Conservation (phyloP, 768 basidiomycete genomes). For the Pleurotus giganteus region DNA sequence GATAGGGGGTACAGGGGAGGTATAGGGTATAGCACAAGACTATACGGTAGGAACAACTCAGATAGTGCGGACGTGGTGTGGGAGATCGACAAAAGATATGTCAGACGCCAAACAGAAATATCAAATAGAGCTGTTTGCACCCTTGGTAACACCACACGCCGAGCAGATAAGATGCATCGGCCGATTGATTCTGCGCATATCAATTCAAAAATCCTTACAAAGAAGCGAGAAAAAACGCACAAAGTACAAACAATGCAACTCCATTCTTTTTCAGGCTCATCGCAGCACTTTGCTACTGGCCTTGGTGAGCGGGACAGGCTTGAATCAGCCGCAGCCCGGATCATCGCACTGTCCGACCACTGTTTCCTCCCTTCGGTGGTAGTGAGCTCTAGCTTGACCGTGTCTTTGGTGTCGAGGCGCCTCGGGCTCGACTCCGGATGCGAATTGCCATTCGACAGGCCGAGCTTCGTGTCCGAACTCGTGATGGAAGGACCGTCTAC, state of each 20-base stretch:
- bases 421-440: not conserved
- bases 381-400: not conserved
- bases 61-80: not conserved
- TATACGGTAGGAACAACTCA: not conserved
- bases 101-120: no score
- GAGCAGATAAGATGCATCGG: not conserved
- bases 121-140: not conserved
- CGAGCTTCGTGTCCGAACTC: no score
- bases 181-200: not conserved
- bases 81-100: no score
- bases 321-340: no score
- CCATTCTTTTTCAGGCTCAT: not conserved
- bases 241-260: not conserved
- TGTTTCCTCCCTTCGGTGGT: no score
- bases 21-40: no score
- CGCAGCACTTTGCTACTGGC: not conserved
- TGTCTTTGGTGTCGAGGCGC: slow-evolving; percentile 5
- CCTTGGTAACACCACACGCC: not conserved
- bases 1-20: no score
- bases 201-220: not conserved
- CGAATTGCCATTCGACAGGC: no score
- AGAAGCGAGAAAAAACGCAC: not conserved
- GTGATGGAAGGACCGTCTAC: slow-evolving; percentile 38
- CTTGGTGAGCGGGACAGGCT: no score
- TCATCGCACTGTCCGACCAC: no score